These are phyloP conservation scores for Croton setiger DNA, from an alignment of 441 rosid genomes.

Conservation along the genomic window DNA sequence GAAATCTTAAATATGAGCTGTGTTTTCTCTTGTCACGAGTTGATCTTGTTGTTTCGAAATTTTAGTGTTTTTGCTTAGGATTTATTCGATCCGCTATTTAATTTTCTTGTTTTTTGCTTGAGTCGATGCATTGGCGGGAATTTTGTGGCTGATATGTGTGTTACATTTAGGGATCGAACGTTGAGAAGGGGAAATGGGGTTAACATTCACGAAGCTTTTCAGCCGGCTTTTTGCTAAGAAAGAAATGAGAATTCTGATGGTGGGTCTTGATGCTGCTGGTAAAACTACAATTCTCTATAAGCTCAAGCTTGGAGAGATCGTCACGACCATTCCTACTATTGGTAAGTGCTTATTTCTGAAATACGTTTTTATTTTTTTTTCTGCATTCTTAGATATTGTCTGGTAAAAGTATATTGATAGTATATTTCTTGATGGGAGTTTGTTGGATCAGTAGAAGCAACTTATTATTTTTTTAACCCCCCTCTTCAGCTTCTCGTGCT, in stretches of 20 bases:
- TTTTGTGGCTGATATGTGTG: constrained; percentile 9
- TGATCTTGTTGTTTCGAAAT: not conserved
- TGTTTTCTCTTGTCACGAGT: not conserved
- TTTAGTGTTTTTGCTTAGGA: constrained; percentile 18
- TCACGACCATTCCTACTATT: constrained; percentile 82
- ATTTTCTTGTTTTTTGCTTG: not conserved
- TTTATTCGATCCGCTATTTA: constrained; percentile 21
- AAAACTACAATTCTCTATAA: constrained; percentile 85
- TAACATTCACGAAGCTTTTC: constrained; percentile 70
- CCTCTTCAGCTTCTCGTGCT: not conserved
- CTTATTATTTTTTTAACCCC: not conserved
- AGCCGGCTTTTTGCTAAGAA: constrained; percentile 83
- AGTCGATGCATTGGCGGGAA: not conserved
- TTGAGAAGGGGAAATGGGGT: constrained; percentile 49
- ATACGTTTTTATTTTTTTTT: not conserved
- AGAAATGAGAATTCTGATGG: constrained; percentile 90
- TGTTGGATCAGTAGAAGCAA: constrained; percentile 4
- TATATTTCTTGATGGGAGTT: not conserved
- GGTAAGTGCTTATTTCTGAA: constrained; percentile 34
- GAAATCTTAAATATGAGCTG: not conserved
- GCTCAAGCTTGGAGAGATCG: constrained; percentile 89
- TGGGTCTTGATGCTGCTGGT: constrained; percentile 95
- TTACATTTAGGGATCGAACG: constrained; percentile 28
- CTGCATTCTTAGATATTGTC: not conserved
- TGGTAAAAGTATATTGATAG: not conserved